Evolutionary conservation across 768 basidiomycete genomes (phyloP), one percentile per base, ranked within the genome.

Genomic region (Rhodocollybia butyracea): DNA sequence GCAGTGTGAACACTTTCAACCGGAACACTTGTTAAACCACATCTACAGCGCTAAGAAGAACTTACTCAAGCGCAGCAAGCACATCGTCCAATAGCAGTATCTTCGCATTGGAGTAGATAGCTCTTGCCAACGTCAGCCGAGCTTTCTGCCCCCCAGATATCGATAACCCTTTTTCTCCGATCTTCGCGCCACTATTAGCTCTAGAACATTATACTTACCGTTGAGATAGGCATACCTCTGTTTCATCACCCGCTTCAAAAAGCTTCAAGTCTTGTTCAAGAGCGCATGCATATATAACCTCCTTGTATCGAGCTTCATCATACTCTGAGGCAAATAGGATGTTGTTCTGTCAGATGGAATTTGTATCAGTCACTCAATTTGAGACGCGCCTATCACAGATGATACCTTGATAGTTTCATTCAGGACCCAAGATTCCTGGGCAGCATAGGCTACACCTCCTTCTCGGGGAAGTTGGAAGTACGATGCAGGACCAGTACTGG

Each of bases 391-490:
- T n/a, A n/a, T n/a, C n/a, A n/a, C n/a, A n/a, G n/a, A n/a, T n/a
- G n/a, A n/a, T 26, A 84, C 85, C 65, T 72, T 76, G 53, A 91
- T 88, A 0, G 88, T 89, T 56, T 87, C 87, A 60, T 90, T 91
- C 66, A 86, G 81, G 2, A 92, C 84, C 90, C 90, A 95, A 5
- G 86, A 84, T 64, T 91, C 89, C 66, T 95, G 91, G 3, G 86
- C 86, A 8, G 86, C 87, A 66, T 89, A 92, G 2, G 89, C 84
- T 38, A 94, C 78, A 5, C 91, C 89, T 1, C 77, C 76, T 5
- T 72, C 71, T 2, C 89, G 75, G 13, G 91, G 90, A 5, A 92
- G 78, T 58, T 80, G 82, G 67, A 77, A 88, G 77, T 80, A 87
- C 0, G 88, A 82, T 34, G 80, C 77, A 0, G 79, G 73, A 6